phyloP scores from a whole-genome alignment of 345 rosid species.

The Fremontodendron californicum region DNA sequence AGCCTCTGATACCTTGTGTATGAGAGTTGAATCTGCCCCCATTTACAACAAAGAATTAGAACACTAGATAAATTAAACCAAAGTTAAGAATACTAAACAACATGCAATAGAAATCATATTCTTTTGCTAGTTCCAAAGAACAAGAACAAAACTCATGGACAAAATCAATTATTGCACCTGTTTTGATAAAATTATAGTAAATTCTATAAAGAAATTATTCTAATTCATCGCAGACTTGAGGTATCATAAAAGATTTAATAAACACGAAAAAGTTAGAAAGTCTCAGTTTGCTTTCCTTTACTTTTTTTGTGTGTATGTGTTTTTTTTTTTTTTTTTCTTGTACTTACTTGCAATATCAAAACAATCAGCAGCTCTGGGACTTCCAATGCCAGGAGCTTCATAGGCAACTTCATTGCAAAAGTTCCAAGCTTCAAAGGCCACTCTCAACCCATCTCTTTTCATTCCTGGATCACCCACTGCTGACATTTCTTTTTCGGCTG shows the following conservation, averaged over 20 bases:
- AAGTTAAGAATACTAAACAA: not conserved
- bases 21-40: constrained; percentile 37
- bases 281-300: not conserved
- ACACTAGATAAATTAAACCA: not conserved
- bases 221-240: not conserved
- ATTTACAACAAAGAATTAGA: constrained; percentile 9
- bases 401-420: constrained; percentile 81
- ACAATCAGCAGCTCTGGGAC: constrained; percentile 85
- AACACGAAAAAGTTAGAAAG: not conserved
- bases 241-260: not conserved
- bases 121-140: not conserved
- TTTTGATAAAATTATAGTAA: not conserved
- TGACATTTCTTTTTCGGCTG: constrained; percentile 21
- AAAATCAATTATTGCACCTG: no score
- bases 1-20: constrained; percentile 53
- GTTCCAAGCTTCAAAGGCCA: no score
- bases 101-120: not conserved
- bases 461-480: no score
- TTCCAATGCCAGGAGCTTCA: constrained; percentile 69
- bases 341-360: constrained; percentile 46
- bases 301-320: not conserved
- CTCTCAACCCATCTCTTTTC: no score
- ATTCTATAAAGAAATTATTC: not conserved
- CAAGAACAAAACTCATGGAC: not conserved
- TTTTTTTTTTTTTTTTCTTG: not conserved